Evolutionary conservation across 2,329 filamentous ascomycete species (phyloP), one percentile per base, ranked within the genome.

Genomic region (Aureobasidium namibiae): DNA sequence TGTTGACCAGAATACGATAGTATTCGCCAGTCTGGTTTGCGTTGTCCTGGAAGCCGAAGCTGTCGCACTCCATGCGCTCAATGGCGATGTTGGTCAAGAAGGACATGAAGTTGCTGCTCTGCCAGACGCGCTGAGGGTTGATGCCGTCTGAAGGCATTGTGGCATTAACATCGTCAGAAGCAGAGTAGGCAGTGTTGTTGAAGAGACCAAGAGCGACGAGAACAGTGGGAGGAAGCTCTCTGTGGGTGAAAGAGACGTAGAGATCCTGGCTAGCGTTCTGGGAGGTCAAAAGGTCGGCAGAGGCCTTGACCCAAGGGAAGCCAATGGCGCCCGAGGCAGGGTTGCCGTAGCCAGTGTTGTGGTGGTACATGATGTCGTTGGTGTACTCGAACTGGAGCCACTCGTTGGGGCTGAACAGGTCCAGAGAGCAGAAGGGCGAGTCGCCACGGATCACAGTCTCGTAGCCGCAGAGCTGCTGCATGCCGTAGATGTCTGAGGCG

Each of bases 391-490:
- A 88, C 64, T 80, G 72, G 31, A 79, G 73, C 58, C 86, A 76
- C 68, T 89, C 86, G 2, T 82, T 74, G 34, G 85, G 75, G 3
- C 79, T 84, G 65, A 87, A 84, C 16, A 86, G 75, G 53, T 74
- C 73, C 0, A 82, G 74, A 56, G 81, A 77, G 67, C 86, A 88
- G 74, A 82, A 88, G 0, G 84, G 82, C 4, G 82, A 86, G 1
- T 72, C 73, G 1, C 85, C 85, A 0, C 77, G 82, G 63, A 88
- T 87, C 65, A 88, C 85, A 3, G 80, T 83, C 65, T 89, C 86
- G 61, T 86, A 89, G 4, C 84, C 86, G 64, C 86, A 89, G n/a
- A 88, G 75, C 64, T 88, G 87, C 0, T 84, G 84, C 52, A 88
- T 84, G 36, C 80, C 85, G 56, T 84, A 81, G 14, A 88, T 76